phyloP scores from a whole-genome alignment of 768 basidiomycete species.

The Naganishia vaughanmartiniae region DNA sequence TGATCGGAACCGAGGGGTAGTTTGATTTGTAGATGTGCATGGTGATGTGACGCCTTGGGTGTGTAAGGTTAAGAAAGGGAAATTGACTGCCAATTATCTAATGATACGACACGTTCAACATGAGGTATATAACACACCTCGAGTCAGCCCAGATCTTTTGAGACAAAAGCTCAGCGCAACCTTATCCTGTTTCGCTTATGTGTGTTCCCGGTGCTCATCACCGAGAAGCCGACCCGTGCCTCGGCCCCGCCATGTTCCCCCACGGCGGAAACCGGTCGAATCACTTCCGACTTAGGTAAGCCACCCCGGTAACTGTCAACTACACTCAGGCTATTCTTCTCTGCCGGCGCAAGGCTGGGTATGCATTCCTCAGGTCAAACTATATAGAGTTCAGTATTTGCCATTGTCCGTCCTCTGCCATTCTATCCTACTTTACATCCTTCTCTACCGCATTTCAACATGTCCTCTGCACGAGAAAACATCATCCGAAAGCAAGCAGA shows the following conservation, averaged over 20 bases:
- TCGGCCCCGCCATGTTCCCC: too few relatives aligned
- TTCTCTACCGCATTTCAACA: neutral
- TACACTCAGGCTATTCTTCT: neutral
- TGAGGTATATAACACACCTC: slow-evolving; percentile 1
- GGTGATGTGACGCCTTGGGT: neutral
- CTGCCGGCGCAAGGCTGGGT: neutral
- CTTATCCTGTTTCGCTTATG: slow-evolving; percentile 5
- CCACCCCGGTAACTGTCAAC: neutral
- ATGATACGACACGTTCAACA: neutral
- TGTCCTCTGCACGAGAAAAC: slow-evolving; percentile 22
- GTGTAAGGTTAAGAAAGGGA: neutral
- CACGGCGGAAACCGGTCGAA: too few relatives aligned
- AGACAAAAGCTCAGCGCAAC: neutral
- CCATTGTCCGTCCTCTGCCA: slow-evolving; percentile 44
- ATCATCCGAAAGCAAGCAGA: slow-evolving; percentile 33
- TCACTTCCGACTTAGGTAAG: neutral
- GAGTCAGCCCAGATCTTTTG: neutral
- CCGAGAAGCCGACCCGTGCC: neutral
- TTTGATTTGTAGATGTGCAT: slow-evolving; percentile 30
- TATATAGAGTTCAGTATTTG: too few relatives aligned
- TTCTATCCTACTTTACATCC: neutral
- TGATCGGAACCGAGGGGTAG: slow-evolving; percentile 9
- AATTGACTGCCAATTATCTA: neutral
- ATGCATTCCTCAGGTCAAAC: too few relatives aligned
- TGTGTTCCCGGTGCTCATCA: slow-evolving; percentile 2